Evolutionary conservation across 1,139 yeast species (phyloP), one percentile per base, ranked within the genome.

Genomic region (Yamadazyma siamensis): DNA sequence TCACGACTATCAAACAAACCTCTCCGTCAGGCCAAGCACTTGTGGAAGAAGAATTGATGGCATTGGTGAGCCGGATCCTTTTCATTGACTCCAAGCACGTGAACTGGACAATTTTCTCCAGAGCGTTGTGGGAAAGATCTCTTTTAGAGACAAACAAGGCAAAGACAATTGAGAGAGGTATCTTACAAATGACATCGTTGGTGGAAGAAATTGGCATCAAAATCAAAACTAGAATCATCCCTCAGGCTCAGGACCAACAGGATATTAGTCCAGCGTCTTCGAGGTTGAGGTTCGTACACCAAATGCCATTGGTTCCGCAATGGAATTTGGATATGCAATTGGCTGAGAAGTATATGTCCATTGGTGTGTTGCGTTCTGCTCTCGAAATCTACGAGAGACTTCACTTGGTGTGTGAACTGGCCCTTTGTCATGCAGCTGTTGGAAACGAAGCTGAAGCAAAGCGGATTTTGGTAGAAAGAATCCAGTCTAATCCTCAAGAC

Each of bases 61-160:
- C 97, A 0, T 59, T 86, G 31, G 80, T 83, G 1, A 73, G 77
- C 29, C 71, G 98, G 46, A 71, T 91, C 10, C 60, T 91, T 19
- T 79, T 73, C 44, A 54, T 76, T 2, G 61, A 75, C 2, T 47
- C 59, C 4, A 58, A 62, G 2, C 48, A 63, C 2, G 71, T 75
- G 17, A 83, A 85, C 54, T 88, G 96, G 94, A 61, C 85, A 1
- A 56, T 91, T 4, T 87, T 80, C 49, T 77, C 94, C 4, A 69
- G 94, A 42, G 87, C 95, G 0, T 64, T 94, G 32, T 89, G 97
- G 96, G 86, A 83, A 47, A 73, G 98, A 52, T 86, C 96, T 9
- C 47, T 85, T 12, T 64, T 89, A 25, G 98, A 94, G 54, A 76
- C 95, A 0, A 70, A 70, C 26, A 81, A 80, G 41, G 79, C 95